Conservation (phyloP, 1,139 yeast genomes). For the Yarrowia galli region DNA sequence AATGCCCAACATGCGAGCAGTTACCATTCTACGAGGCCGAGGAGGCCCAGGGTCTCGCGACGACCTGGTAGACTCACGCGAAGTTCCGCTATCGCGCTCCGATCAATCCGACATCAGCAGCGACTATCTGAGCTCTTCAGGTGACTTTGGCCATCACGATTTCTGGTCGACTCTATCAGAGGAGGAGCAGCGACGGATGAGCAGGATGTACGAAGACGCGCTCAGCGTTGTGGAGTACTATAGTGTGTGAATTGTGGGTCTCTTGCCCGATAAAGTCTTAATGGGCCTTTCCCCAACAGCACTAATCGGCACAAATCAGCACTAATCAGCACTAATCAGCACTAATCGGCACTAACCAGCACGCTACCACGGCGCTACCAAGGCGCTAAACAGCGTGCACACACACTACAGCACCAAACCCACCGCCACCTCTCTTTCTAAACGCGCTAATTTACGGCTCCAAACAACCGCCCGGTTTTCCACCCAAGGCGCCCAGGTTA, state of each 20-base stretch:
- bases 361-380: too few species aligned
- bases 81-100: background rate
- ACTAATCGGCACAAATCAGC: too few species aligned
- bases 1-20: conserved; percentile 31
- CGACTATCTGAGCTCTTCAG: conserved; percentile 3
- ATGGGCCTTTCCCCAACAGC: too few species aligned
- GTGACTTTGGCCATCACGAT: conserved; percentile 3
- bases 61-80: background rate
- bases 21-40: conserved; percentile 29
- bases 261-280: background rate
- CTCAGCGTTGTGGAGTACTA: conserved; percentile 28
- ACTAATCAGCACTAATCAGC: too few species aligned
- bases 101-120: conserved; percentile 10
- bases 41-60: background rate
- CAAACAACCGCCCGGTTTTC: too few species aligned
- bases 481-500: too few species aligned
- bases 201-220: conserved; percentile 33
- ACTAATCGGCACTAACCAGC: too few species aligned
- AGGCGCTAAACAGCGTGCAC: too few species aligned
- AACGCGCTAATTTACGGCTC: background rate
- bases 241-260: background rate
- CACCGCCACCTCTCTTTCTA: background rate
- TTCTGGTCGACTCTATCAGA: conserved; percentile 12
- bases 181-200: conserved; percentile 26
- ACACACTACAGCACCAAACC: too few species aligned